Base-by-base conservation (phyloP, 768 basidiomycete genomes). In the Pluteus cervinus region DNA sequence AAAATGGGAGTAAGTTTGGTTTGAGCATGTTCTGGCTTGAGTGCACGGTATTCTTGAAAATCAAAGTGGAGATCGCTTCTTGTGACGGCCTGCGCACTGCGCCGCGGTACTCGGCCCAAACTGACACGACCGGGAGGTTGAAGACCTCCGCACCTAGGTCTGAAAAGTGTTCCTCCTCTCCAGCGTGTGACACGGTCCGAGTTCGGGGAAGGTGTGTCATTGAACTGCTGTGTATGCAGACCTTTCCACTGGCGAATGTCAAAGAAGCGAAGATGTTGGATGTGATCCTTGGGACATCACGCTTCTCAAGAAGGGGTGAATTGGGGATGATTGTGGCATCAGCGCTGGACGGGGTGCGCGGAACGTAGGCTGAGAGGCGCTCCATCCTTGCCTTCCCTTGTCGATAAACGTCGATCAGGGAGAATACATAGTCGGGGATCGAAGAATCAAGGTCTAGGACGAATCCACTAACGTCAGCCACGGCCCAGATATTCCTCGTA, bases 11-110 rank as follows among this genome's bases (percentile, higher is more conserved):
- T 7, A 97, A 62, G 4, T 76, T 80, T 0, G 94, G 93, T 30
- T 80, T 64, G 17, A 98, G 65, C 2, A 75, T 80, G 53, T 98
- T 98, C 42, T 80, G 74, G 52, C 91, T 96, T 0, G 86, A 81
- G 52, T 92, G 87, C 15, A 98, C 74, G n/a, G 86, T 85, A 50
- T 76, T 75, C 55, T 89, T 91, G 68, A 96, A 83, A 43, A 87
- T 66, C 20, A 94, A 63, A 3, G 72, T 67, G 1, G 84, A 79
- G 2, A 72, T 69, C 7, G 83, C 75, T n/a, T n/a, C n/a, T n/a
- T n/a, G n/a, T n/a, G n/a, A n/a, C n/a, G n/a, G n/a, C n/a, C n/a
- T n/a, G n/a, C n/a, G n/a, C n/a, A n/a, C n/a, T n/a, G n/a, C n/a
- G n/a, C n/a, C n/a, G 20, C 78, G 76, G 56, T 86, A 92, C 56